Conservation (phyloP, 139 green algal genomes). For the Haematococcus lacustris region DNA sequence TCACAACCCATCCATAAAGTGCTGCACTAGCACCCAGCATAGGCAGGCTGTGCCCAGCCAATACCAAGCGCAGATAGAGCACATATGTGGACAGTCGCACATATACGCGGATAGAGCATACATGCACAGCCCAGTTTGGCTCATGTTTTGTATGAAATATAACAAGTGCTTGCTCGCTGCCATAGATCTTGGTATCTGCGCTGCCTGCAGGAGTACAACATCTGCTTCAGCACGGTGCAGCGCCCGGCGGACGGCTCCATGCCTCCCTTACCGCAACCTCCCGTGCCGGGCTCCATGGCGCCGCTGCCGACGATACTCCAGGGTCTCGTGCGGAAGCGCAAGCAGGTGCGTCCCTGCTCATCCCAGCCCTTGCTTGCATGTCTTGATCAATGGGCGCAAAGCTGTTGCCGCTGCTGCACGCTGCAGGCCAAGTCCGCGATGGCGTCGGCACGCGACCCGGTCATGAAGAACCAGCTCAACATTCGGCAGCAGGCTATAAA, state of each 20-base stretch:
- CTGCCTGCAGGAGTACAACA: conserved; percentile 92
- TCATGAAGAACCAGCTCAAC: conserved; percentile 78
- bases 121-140: too few species aligned
- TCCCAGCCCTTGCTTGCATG: too few species aligned
- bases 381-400: too few species aligned
- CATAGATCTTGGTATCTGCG: too few species aligned
- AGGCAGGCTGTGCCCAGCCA: too few species aligned
- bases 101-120: too few species aligned
- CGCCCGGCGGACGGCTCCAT: conserved; percentile 38
- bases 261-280: conserved; percentile 26
- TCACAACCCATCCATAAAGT: neutral
- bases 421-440: conserved; percentile 69
- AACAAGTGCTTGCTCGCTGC: too few species aligned
- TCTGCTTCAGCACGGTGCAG: conserved; percentile 97
- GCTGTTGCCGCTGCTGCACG: too few species aligned
- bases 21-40: too few species aligned
- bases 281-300: conserved; percentile 39
- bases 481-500: conserved; percentile 74
- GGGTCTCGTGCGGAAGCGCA: conserved; percentile 66
- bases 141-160: too few species aligned
- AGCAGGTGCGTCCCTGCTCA: conserved; percentile 66
- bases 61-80: too few species aligned
- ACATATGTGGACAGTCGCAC: too few species aligned
- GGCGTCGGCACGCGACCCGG: conserved; percentile 41
- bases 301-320: conserved; percentile 64